These are phyloP conservation scores for Starmera quercuum DNA, from an alignment of 805 yeast genomes.

Conservation along the genomic window DNA sequence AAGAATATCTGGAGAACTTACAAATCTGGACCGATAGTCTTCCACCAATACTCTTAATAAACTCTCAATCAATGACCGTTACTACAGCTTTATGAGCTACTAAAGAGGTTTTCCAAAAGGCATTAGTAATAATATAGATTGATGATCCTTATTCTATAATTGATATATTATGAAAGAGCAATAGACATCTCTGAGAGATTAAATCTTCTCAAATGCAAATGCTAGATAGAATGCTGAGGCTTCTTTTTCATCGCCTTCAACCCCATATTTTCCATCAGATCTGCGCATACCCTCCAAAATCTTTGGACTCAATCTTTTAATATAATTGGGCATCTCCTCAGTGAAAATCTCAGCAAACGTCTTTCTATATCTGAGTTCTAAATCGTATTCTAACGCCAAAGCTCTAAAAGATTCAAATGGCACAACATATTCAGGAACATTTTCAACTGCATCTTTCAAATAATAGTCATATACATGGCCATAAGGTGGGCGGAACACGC, in stretches of 20 bases:
- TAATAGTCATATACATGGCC: slow-evolving; percentile 82
- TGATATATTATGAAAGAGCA: no score
- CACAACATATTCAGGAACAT: slow-evolving; percentile 94
- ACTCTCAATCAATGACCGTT: slow-evolving; percentile 92
- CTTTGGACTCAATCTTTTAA: slow-evolving; percentile 47
- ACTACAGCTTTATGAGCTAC: slow-evolving; percentile 81
- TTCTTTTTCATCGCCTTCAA: slow-evolving; percentile 84
- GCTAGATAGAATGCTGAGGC: slow-evolving; percentile 80
- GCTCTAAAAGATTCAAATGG: slow-evolving; percentile 85
- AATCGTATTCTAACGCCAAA: slow-evolving; percentile 75
- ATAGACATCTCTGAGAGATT: no score
- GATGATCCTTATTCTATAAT: no score
- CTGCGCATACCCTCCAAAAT: slow-evolving; percentile 65
- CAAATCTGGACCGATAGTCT: slow-evolving; percentile 75
- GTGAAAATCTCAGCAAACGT: slow-evolving; percentile 79
- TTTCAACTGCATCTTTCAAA: slow-evolving; percentile 88
- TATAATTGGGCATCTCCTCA: slow-evolving; percentile 66
- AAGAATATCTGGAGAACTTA: slow-evolving; percentile 68
- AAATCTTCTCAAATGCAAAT: slow-evolving; percentile 65
- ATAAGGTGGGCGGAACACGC: slow-evolving; percentile 64
- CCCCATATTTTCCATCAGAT: slow-evolving; percentile 75
- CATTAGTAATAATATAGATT: no score
- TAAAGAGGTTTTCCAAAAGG: no score
- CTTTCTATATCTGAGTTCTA: slow-evolving; percentile 63
- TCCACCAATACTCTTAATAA: slow-evolving; percentile 77